Base-by-base conservation (phyloP, 2,329 filamentous ascomycete genomes). In the Cercospora brassicicola region DNA sequence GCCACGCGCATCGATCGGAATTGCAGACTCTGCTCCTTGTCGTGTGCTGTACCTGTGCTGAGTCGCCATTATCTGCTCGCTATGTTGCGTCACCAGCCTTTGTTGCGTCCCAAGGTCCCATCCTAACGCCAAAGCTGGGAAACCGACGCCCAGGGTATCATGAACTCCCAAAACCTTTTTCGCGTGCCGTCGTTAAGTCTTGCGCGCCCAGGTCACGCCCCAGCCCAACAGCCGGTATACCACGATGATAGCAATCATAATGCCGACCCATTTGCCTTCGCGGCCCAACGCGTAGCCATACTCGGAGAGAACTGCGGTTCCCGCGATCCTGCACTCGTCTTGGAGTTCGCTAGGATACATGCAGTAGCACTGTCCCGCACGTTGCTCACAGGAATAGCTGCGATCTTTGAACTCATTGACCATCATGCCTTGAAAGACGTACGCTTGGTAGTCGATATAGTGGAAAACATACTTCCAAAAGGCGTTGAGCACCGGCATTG, bases 351-450 rank as follows among this genome's bases (percentile, higher is more conserved):
- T 89, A 30, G 83, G 78, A 76, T 89, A 94, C 87, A 91, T 91
- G 80, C 91, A 95, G 45, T 84, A 84, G 72, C 88, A 92, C 0
- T 78, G 79, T 7, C 68, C 68, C 11, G 60, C 66, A 13, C 57
- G 20, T 5, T 23, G 26, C 28, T 66, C 68, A 63, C 91, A 94
- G 4, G 79, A 75, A 76, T 91, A 96, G 2, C 81, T 84, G 7
- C 91, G 82, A 13, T 84, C 72, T 0, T 82, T 82, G 77, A 96
- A 95, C 81, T 96, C 91, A 75, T 95, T 96, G 63, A 94, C 89
- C 91, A 96, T 95, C 92, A 96, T 95, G 13, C 91, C 92, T 76
- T 94, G 88, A 77, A 96, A 96, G 3, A 96, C 92, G 74, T 94
- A 96, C 51, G 84, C 83, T 80, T 94, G 92, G 76, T 96, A 96